These are phyloP conservation scores for Dipodascus geniculatus DNA, from an alignment of 805 yeast genomes.

Conservation along the genomic window DNA sequence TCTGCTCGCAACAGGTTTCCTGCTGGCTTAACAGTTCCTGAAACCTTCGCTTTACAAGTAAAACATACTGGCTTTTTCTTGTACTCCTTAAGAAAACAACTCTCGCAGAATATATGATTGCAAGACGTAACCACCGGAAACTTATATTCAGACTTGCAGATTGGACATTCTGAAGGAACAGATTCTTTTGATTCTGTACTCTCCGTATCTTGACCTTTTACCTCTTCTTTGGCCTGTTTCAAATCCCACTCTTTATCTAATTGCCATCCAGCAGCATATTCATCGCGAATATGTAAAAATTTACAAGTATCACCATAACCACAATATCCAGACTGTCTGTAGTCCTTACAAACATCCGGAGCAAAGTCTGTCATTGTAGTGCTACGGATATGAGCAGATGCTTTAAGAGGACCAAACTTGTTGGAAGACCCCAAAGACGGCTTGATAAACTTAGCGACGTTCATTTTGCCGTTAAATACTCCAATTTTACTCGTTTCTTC, in stretches of 20 bases:
- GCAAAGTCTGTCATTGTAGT: slow-evolving; percentile 76
- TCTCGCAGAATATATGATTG: slow-evolving; percentile 51
- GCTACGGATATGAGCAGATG: slow-evolving; percentile 38
- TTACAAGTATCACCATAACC: slow-evolving; percentile 97
- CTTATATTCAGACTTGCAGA: slow-evolving; percentile 45
- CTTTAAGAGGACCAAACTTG: slow-evolving; percentile 30
- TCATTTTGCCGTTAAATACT: neutral
- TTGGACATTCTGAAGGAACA: slow-evolving; percentile 49
- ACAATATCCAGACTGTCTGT: slow-evolving; percentile 81
- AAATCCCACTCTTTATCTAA: slow-evolving; percentile 60
- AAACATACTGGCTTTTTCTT: slow-evolving; percentile 37
- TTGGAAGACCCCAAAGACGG: neutral
- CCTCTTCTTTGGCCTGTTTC: slow-evolving; percentile 3
- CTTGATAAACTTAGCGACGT: neutral
- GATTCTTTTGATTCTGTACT: slow-evolving; percentile 15
- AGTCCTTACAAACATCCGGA: slow-evolving; percentile 92
- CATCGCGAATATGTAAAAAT: slow-evolving; percentile 84
- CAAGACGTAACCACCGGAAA: slow-evolving; percentile 50
- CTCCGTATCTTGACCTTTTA: slow-evolving; percentile 10
- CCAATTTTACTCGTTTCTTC: neutral
- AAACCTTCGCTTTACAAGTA: slow-evolving; percentile 49
- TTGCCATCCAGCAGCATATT: slow-evolving; percentile 60
- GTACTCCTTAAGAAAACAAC: slow-evolving; percentile 41
- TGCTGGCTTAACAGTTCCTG: slow-evolving; percentile 48
- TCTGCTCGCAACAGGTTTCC: too few species aligned